Evolutionary conservation across 225 moss, liverwort and hornwort genomes (phyloP).

Genomic region (Polytrichum commune): DNA sequence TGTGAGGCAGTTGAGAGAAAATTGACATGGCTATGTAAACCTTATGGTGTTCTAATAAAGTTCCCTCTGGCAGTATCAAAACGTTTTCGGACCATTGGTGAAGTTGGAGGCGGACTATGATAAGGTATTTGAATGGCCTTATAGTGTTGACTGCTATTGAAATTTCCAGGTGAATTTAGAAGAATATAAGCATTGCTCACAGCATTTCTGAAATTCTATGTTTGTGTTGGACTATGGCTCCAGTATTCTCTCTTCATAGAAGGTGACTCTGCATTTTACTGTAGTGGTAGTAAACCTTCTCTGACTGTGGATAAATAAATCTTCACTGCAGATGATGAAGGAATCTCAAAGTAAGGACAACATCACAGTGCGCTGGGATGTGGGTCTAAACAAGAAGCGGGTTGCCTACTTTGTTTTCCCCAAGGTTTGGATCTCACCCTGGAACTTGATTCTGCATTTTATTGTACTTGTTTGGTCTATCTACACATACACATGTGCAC

Average conservation of each 20-base stretch:
- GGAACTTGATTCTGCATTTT: background rate
- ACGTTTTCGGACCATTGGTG: slow-evolving; percentile 88
- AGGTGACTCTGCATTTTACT: too few species aligned
- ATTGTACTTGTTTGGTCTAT: background rate
- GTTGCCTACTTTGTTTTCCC: slow-evolving; percentile 95
- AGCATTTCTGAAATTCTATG: too few species aligned
- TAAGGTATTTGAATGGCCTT: slow-evolving; percentile 48
- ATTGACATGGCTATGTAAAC: background rate
- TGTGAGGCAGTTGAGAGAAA: background rate
- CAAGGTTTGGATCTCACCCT: slow-evolving; percentile 49
- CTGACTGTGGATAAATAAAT: too few species aligned
- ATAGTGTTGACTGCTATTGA: too few species aligned
- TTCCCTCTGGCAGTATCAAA: slow-evolving; percentile 77
- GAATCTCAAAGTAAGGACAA: slow-evolving; percentile 99
- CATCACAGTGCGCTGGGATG: slow-evolving; percentile 95
- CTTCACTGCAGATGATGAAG: slow-evolving; percentile 88
- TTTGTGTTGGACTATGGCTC: too few species aligned
- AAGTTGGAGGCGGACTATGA: slow-evolving; percentile 98
- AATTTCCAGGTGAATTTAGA: too few species aligned
- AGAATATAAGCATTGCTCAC: too few species aligned
- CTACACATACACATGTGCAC: background rate
- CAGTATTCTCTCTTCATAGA: too few species aligned
- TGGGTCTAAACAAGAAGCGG: slow-evolving; percentile 94
- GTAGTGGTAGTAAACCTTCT: too few species aligned
- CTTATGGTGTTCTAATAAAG: background rate